phyloP scores from a whole-genome alignment of 2,329 filamentous ascomycete species.

The Botrytis medusae region DNA sequence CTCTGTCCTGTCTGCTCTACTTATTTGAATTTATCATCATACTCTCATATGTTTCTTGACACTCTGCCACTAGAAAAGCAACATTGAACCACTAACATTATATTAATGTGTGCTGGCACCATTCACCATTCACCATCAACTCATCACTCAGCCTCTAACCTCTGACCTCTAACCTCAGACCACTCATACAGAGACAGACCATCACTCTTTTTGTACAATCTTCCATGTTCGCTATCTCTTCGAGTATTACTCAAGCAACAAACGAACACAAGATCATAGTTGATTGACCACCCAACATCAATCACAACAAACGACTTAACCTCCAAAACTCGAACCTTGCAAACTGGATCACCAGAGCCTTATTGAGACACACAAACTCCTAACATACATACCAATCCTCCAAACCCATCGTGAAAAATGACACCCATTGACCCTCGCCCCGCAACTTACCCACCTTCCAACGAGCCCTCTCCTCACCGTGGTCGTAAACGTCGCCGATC shows the following conservation, averaged over 20 bases:
- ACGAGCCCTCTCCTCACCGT: constrained; percentile 25
- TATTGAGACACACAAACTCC: neutral
- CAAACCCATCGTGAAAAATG: constrained; percentile 7
- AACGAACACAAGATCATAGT: neutral
- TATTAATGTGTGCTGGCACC: constrained; percentile 18
- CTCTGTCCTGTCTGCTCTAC: neutral
- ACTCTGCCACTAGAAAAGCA: neutral
- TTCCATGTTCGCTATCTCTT: neutral
- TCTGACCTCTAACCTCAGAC: neutral
- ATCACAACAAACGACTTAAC: neutral
- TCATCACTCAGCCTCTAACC: neutral
- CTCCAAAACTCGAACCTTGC: neutral
- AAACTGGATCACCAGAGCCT: neutral
- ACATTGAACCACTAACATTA: neutral
- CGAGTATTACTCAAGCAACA: neutral
- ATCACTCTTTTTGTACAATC: neutral
- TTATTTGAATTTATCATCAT: neutral
- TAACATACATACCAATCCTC: neutral
- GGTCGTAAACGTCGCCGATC: constrained; percentile 38
- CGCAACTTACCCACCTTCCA: neutral
- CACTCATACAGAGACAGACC: neutral
- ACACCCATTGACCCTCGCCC: neutral
- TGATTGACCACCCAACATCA: neutral
- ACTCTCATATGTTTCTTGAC: neutral
- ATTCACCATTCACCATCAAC: constrained; percentile 17